Base-by-base conservation (phyloP, 176 grass and related monocot species). In the Triticum urartu region DNA sequence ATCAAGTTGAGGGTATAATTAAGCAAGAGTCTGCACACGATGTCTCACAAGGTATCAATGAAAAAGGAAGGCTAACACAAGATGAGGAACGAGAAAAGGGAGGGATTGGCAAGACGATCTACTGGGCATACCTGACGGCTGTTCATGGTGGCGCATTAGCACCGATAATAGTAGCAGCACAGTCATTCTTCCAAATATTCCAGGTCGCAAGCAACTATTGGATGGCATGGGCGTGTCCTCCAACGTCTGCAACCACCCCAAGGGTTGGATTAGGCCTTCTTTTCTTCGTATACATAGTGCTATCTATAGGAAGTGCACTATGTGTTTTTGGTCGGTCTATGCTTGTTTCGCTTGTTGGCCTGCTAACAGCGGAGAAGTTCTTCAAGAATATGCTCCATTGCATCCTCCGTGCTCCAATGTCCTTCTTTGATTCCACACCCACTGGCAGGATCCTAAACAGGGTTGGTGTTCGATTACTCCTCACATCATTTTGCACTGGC, bases 371-470 rank as follows among this genome's bases (percentile, higher is more conserved):
- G 78, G 81, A 98, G 81, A 91, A 83, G 42, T 94, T 98, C 77
- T 98, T 98, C 42, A 89, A 91, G 56, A 88, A 91, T 67, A 98
- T 98, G 97, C 88, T 95, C 59, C 86, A 72, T 33, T 92, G 92
- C 72, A 88, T 95, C 43, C 11, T 98, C 65, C 94, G 80, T 72
- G 97, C 97, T 34, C 97, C 97, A 30, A 98, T 98, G 97, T 92
- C 93, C 22, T 98, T 98, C 90, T 98, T 95, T 88, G 97, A 98
- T 72, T 95, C 97, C 76, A 98, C 97, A 21, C 94, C 92, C 88
- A 90, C 90, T 67, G 96, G 96, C 68, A 94, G 96, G 88, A 98
- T 98, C 84, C 86, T 98, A 83, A 98, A 98, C 87, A 89, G 96
- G 87, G 96, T 95, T 35, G 82, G 94, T 89, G 28, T 61, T 90